Percentiles rank a stretch among this genome's conserved stretches.
phyloP scores from a whole-genome alignment of 345 rosid species.

The Murraya koenigii region DNA sequence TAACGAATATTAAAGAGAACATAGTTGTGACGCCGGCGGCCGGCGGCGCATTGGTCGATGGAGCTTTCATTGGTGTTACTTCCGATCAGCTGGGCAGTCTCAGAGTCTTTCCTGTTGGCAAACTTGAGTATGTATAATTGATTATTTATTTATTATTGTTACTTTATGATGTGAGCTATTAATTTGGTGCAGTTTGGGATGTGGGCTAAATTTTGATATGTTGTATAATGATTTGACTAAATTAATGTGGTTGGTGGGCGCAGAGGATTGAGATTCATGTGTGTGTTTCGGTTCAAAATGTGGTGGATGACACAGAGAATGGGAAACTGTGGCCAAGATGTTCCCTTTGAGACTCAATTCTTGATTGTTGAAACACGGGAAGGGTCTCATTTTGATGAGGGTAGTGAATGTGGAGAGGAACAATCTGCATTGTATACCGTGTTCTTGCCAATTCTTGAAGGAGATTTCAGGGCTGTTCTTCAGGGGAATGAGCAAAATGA shows the following conservation, averaged over 20 bases:
- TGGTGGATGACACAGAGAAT: constrained; percentile 89
- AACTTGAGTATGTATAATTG: constrained; percentile 41
- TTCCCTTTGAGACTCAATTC: constrained; percentile 70
- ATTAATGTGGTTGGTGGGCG: background rate
- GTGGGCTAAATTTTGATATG: background rate
- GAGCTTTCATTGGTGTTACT: constrained; percentile 58
- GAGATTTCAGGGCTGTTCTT: constrained; percentile 67
- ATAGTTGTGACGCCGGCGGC: constrained; percentile 39
- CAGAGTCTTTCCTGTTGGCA: constrained; percentile 59
- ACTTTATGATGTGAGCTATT: background rate
- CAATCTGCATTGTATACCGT: constrained; percentile 39
- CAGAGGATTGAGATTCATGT: constrained; percentile 69
- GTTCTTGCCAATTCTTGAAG: constrained; percentile 62
- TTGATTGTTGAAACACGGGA: constrained; percentile 45
- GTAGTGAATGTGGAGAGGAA: constrained; percentile 14
- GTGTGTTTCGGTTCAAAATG: constrained; percentile 62
- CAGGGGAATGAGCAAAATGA: constrained; percentile 58
- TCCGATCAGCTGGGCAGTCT: constrained; percentile 51
- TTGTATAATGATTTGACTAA: background rate
- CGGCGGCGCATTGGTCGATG: constrained; percentile 36
- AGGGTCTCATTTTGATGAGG: constrained; percentile 40
- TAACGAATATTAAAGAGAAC: constrained; percentile 42
- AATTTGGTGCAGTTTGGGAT: background rate
- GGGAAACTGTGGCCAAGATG: constrained; percentile 52
- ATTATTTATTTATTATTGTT: too few relatives aligned